These are phyloP conservation scores for Cryphonectria parasitica DNA, from an alignment of 2,329 filamentous ascomycete genomes.

Conservation along the genomic window DNA sequence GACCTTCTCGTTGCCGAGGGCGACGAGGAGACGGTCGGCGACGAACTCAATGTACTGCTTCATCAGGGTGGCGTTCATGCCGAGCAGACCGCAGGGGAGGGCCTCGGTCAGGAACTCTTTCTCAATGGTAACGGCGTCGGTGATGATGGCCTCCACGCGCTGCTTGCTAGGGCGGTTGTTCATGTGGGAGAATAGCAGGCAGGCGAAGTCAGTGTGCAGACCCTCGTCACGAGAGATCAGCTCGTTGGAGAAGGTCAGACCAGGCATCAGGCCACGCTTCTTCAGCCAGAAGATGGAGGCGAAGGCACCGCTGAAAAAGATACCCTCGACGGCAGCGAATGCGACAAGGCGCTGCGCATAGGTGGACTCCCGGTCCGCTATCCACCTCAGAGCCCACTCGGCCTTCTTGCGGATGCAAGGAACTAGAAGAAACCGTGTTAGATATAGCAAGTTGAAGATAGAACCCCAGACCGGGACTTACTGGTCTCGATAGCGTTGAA, in stretches of 20 bases:
- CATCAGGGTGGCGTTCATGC: conserved; percentile 98
- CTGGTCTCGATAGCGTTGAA: conserved; percentile 99
- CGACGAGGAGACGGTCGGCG: conserved; percentile 88
- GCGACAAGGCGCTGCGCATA: conserved; percentile 95
- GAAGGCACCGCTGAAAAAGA: conserved; percentile 99
- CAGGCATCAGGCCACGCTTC: conserved; percentile 99
- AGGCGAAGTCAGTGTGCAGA: conserved; percentile 98
- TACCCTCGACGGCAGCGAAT: conserved; percentile 97
- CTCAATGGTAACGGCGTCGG: conserved; percentile 91
- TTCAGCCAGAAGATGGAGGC: conserved; percentile 99
- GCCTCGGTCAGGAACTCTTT: conserved; percentile 98
- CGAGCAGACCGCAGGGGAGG: conserved; percentile 87
- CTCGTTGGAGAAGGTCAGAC: conserved; percentile 98
- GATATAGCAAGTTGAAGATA: conserved; percentile 62
- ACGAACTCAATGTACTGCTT: conserved; percentile 99
- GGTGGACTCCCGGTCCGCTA: conserved; percentile 87
- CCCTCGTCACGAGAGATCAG: conserved; percentile 99
- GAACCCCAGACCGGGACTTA: conserved; percentile 49
- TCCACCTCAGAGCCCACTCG: conserved; percentile 96
- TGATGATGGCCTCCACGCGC: conserved; percentile 84
- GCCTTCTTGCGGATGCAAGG: conserved; percentile 98
- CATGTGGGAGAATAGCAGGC: conserved; percentile 95
- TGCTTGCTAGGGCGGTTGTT: conserved; percentile 87
- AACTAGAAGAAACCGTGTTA: conserved; percentile 54
- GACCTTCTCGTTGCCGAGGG: conserved; percentile 91